Evolutionary conservation across 2,329 filamentous ascomycete species (phyloP).

Genomic region (Aspergillus tubingensis): DNA sequence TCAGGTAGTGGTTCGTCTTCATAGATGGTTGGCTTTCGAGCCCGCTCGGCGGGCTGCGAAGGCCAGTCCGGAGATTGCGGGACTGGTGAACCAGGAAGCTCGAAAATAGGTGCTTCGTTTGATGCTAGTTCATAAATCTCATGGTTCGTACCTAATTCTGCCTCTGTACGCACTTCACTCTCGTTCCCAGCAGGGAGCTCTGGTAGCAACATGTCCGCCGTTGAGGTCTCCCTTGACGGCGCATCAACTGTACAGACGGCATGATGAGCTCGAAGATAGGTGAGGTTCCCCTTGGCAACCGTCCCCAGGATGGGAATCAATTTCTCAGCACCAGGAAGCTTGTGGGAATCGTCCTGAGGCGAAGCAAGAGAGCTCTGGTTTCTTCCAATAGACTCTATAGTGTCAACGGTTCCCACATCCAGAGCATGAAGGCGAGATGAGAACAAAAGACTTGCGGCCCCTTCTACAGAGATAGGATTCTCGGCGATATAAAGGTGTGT

Average conservation of each 20-base stretch:
- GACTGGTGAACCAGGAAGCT: slow-evolving; percentile 42
- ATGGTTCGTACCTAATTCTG: slow-evolving; percentile 32
- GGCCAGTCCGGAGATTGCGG: slow-evolving; percentile 2
- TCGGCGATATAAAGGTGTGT: slow-evolving; percentile 62
- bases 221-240: slow-evolving; percentile 32
- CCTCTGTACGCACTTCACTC: slow-evolving; percentile 29
- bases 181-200: slow-evolving; percentile 35
- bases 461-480: slow-evolving; percentile 59
- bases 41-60: background rate
- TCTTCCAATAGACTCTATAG: slow-evolving; percentile 29
- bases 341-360: slow-evolving; percentile 16
- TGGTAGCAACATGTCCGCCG: slow-evolving; percentile 30
- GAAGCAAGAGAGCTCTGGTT: slow-evolving; percentile 14
- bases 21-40: slow-evolving; percentile 3
- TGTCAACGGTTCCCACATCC: slow-evolving; percentile 55
- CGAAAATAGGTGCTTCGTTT: slow-evolving; percentile 34
- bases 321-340: slow-evolving; percentile 55
- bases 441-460: slow-evolving; percentile 54
- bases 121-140: slow-evolving; percentile 40
- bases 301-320: slow-evolving; percentile 54
- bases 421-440: slow-evolving; percentile 57
- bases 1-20: slow-evolving; percentile 36
- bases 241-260: slow-evolving; percentile 53
- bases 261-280: slow-evolving; percentile 59
- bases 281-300: slow-evolving; percentile 50